Conservation (phyloP, 129 eudicot species). For the Artemisia argyi region DNA sequence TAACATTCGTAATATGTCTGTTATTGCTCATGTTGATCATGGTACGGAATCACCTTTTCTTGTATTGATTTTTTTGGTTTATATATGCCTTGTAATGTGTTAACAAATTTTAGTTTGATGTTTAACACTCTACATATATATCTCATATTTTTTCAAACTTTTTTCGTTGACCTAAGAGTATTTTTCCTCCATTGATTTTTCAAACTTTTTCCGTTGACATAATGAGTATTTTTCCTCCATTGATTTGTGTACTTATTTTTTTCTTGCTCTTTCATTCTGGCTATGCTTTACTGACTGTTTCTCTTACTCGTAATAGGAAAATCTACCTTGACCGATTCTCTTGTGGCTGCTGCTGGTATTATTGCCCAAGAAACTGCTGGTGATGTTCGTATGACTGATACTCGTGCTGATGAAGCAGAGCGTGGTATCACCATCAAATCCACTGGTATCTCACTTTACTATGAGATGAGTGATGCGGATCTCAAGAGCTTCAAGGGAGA, state of each 20-base stretch:
- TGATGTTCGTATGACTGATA: slow-evolving; percentile 69
- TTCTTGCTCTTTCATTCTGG: no score
- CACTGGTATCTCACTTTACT: slow-evolving; percentile 58
- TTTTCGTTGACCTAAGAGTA: no score
- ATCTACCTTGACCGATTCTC: slow-evolving; percentile 60
- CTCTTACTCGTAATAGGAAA: slow-evolving; percentile 28
- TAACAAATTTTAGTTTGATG: no score
- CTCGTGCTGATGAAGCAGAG: slow-evolving; percentile 66
- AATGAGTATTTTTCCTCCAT: no score
- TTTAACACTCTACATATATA: no score
- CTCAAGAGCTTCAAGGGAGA: slow-evolving; percentile 47
- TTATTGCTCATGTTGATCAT: slow-evolving; percentile 83
- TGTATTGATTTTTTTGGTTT: background rate
- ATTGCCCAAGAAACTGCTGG: slow-evolving; percentile 57
- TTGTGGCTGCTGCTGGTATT: slow-evolving; percentile 65
- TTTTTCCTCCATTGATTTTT: no score
- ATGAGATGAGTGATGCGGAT: slow-evolving; percentile 47
- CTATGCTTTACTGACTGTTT: background rate
- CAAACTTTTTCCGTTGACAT: no score
- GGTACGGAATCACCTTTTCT: slow-evolving; percentile 28
- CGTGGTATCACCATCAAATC: slow-evolving; percentile 70
- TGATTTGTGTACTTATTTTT: no score
- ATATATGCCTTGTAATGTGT: background rate
- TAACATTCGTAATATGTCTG: slow-evolving; percentile 86
- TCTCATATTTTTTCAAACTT: no score